Evolutionary conservation across 2,329 filamentous ascomycete genomes (phyloP).

Genomic region (Exophiala bonariae): DNA sequence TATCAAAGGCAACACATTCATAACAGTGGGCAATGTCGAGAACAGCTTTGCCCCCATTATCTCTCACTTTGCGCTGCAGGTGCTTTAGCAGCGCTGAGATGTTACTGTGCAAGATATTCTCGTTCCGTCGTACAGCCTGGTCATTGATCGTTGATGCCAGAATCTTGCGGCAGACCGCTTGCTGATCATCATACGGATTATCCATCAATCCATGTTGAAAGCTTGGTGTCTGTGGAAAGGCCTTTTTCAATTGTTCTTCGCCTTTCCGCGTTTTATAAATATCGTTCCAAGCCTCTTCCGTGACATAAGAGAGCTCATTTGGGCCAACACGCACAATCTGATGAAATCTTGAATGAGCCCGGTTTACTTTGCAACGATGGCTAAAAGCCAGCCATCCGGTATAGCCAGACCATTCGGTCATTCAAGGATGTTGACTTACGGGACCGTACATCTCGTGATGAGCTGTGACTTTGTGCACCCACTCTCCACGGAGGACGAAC

Average conservation of each 20-base stretch:
- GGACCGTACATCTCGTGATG: constrained; percentile 33
- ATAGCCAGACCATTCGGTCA: too few species aligned
- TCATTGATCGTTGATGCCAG: not conserved
- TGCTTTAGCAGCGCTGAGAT: not conserved
- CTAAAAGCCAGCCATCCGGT: too few species aligned
- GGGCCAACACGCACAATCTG: constrained; percentile 34
- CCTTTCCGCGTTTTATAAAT: constrained; percentile 24
- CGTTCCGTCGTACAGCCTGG: not conserved
- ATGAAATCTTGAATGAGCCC: not conserved
- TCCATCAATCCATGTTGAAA: not conserved
- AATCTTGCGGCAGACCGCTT: not conserved
- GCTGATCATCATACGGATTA: not conserved
- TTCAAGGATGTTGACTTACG: too few species aligned
- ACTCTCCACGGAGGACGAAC: constrained; percentile 10
- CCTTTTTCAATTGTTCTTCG: constrained; percentile 1
- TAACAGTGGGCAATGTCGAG: constrained; percentile 25
- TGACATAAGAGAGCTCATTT: constrained; percentile 35
- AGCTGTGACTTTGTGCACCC: constrained; percentile 8
- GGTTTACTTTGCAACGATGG: not conserved
- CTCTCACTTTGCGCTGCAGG: too few species aligned
- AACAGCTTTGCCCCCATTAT: constrained; percentile 5
- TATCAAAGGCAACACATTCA: constrained; percentile 32
- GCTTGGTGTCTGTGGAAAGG: not conserved
- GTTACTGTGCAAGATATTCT: not conserved
- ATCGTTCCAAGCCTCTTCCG: constrained; percentile 34